phyloP scores from a whole-genome alignment of 352 stramenopile genomes.

The Globisporangium solare region DNA sequence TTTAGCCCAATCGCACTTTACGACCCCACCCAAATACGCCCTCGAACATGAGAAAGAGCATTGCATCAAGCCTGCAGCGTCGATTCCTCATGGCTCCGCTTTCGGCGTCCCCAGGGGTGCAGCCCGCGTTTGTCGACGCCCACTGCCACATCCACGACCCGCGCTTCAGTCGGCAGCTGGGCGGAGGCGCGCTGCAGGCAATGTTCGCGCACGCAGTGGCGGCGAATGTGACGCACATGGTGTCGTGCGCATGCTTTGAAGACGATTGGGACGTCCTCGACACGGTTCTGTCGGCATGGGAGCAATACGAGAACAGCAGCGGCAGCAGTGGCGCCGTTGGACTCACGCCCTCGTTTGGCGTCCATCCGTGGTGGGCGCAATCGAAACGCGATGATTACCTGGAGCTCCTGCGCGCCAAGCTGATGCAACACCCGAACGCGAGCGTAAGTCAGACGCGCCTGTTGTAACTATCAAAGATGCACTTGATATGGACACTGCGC shows the following conservation, averaged over 20 bases:
- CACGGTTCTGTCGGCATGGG: constrained; percentile 20
- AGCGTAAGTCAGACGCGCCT: constrained; percentile 26
- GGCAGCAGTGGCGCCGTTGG: constrained; percentile 4
- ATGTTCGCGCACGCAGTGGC: constrained; percentile 34
- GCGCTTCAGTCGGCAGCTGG: constrained; percentile 18
- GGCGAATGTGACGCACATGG: constrained; percentile 39
- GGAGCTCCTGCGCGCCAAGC: constrained; percentile 22
- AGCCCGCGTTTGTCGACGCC: constrained; percentile 37
- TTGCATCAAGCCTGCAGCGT: too few species aligned
- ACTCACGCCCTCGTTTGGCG: constrained; percentile 56
- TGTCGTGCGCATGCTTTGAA: constrained; percentile 61
- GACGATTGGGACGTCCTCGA: constrained; percentile 55
- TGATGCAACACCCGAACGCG: constrained; percentile 37
- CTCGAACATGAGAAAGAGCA: too few species aligned
- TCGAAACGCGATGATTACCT: constrained; percentile 26
- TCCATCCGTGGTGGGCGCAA: constrained; percentile 76
- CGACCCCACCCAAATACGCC: too few species aligned
- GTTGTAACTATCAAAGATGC: too few species aligned
- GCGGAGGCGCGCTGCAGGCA: constrained; percentile 13
- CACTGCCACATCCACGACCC: constrained; percentile 75
- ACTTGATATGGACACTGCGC: too few species aligned
- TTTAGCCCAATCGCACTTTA: too few species aligned
- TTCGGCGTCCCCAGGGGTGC: too few species aligned
- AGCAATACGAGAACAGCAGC: not conserved
- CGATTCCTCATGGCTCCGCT: too few species aligned